These are phyloP conservation scores for Tephrocybe rancida DNA, from an alignment of 768 basidiomycete species.

Conservation along the genomic window DNA sequence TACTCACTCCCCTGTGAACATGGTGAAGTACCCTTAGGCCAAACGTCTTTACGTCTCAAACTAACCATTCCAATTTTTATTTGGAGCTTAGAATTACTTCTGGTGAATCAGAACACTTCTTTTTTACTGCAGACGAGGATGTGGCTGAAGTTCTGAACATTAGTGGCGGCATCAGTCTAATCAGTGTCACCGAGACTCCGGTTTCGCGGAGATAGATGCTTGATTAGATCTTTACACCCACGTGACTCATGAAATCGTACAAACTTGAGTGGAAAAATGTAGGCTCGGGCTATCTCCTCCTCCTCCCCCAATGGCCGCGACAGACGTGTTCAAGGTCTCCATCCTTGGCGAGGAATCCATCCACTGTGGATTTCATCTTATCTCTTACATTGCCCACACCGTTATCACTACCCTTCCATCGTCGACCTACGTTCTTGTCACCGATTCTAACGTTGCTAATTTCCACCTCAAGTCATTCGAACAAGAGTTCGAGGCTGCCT, in stretches of 20 bases:
- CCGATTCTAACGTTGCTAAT: slow-evolving; percentile 87
- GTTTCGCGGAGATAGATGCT: not conserved
- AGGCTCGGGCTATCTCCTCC: not conserved
- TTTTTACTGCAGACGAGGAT: not conserved
- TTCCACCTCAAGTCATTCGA: slow-evolving; percentile 75
- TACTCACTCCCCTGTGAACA: no score
- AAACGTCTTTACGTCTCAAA: no score
- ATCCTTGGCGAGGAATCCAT: slow-evolving; percentile 88
- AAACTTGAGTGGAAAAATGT: slow-evolving; percentile 7
- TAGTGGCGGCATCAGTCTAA: not conserved
- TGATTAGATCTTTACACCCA: not conserved
- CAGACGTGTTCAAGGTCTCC: slow-evolving; percentile 75
- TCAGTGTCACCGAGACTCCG: no score
- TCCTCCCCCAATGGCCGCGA: slow-evolving; percentile 33
- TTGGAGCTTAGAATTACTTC: not conserved
- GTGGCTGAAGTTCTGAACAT: not conserved
- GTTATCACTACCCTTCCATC: slow-evolving; percentile 72
- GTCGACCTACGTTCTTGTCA: slow-evolving; percentile 89
- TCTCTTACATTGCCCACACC: slow-evolving; percentile 81
- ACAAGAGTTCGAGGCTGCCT: slow-evolving; percentile 57
- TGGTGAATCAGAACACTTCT: not conserved
- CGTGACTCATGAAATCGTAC: slow-evolving; percentile 10
- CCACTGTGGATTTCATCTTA: slow-evolving; percentile 92
- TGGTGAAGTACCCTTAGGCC: no score
- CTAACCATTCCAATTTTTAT: not conserved